phyloP scores from a whole-genome alignment of 2,329 filamentous ascomycete species.

The Nectriaceae sp. region DNA sequence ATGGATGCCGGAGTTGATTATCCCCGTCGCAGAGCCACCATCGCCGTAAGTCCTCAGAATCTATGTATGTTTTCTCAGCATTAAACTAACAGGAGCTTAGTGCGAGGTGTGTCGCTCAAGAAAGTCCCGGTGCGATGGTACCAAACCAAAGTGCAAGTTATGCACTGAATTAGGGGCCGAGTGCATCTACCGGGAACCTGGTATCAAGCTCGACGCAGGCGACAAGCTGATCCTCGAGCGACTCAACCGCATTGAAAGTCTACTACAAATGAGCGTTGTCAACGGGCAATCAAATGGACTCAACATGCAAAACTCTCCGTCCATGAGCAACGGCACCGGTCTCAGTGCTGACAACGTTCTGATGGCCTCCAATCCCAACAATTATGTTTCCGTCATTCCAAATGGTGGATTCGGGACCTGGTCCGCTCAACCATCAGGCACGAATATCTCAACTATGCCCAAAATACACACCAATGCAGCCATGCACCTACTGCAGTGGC shows the following conservation, averaged over 20 bases:
- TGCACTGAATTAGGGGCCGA: constrained; percentile 81
- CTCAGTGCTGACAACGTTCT: constrained; percentile 59
- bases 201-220: constrained; percentile 83
- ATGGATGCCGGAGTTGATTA: constrained; percentile 65
- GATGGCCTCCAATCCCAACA: constrained; percentile 41
- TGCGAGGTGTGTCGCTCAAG: constrained; percentile 81
- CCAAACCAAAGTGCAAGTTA: constrained; percentile 80
- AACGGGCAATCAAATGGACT: constrained; percentile 51
- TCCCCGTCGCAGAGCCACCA: constrained; percentile 64
- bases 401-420: constrained; percentile 72
- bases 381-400: constrained; percentile 57
- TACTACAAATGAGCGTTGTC: constrained; percentile 71
- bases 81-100: constrained; percentile 46
- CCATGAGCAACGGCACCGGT: constrained; percentile 64
- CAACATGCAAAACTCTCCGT: constrained; percentile 60
- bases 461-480: constrained; percentile 82
- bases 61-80: no score
- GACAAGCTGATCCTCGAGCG: constrained; percentile 85
- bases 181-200: constrained; percentile 82
- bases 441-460: constrained; percentile 83
- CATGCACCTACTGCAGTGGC: constrained; percentile 77
- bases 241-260: constrained; percentile 73
- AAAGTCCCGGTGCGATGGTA: constrained; percentile 79
- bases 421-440: constrained; percentile 53
- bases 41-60: constrained; percentile 54